Evolutionary conservation across 2,329 filamentous ascomycete genomes (phyloP).

Genomic region (Thermoascus crustaceus): DNA sequence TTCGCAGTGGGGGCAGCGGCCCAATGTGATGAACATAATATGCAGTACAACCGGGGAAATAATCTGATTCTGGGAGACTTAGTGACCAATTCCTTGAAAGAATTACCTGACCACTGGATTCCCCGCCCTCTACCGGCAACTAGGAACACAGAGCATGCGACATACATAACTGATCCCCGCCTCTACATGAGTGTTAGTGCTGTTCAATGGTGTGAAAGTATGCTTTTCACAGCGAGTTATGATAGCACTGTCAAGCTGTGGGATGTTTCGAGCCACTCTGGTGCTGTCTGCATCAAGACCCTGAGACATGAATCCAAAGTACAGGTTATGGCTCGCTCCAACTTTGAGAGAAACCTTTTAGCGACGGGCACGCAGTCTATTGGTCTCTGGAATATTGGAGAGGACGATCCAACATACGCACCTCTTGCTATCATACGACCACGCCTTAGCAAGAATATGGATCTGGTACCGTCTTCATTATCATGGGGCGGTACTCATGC

Average conservation of each 20-base stretch:
- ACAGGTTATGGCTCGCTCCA: constrained; percentile 43
- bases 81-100: constrained; percentile 34
- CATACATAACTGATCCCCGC: constrained; percentile 41
- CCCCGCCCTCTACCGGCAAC: constrained; percentile 30
- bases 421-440: constrained; percentile 18
- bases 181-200: constrained; percentile 51
- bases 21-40: constrained; percentile 46
- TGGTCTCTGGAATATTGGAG: constrained; percentile 24
- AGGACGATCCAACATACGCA: constrained; percentile 14
- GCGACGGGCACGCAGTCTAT: constrained; percentile 42
- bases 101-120: constrained; percentile 47
- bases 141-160: constrained; percentile 39
- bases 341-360: constrained; percentile 27
- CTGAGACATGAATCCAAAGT: constrained; percentile 42
- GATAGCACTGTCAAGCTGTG: constrained; percentile 52
- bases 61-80: constrained; percentile 50
- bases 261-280: constrained; percentile 29
- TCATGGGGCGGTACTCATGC: constrained; percentile 38
- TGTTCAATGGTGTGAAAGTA: constrained; percentile 43
- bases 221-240: constrained; percentile 48
- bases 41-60: constrained; percentile 52
- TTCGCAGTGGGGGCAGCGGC: constrained; percentile 53
- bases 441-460: constrained; percentile 21
- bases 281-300: constrained; percentile 23
- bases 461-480: constrained; percentile 38